Base-by-base conservation (phyloP, 2,329 filamentous ascomycete species). In the Colletotrichum caudatum region DNA sequence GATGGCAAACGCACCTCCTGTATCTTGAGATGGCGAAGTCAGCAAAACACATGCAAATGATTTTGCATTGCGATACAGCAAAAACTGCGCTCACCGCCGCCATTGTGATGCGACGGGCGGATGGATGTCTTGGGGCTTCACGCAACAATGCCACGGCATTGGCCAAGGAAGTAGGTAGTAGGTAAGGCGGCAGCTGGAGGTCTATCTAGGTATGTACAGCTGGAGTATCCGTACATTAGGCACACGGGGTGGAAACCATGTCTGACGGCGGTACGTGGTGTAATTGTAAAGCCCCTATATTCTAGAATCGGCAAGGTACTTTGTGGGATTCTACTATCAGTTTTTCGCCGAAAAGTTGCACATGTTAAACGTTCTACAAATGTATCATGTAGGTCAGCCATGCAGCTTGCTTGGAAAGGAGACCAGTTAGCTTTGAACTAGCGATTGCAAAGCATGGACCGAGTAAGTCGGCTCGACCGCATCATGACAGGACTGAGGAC, bases 81-180 rank as follows among this genome's bases (percentile, higher is more conserved):
- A 59, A 69, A 53, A 69, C 44, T 54, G 69, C 60, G 8, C 29
- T 69, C 65, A 72, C 59, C 66, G 69, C 69, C 54, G 48, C 23
- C 44, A 46, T 20, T n/a, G 53, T 57, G 48, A 46, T 57, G 65
- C 54, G 69, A 72, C 69, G 37, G 39, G 11, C 6, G 20, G 9
- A 33, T 72, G 20, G 9, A 33, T 72, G 69, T 69, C 65, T 69
- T 54, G 59, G 33, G 60, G 62, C 9, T 46, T 69, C 69, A 72
- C 48, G 66, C 65, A 60, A 69, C 53, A 41, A 54, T 39, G 65
- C 60, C 59, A 64, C 35, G 44, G 29, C 37, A 37, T 44, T 41
- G 57, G 64, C 57, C 29, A 35, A 16, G 58, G 65, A 64, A 29
- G 29, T 29, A 29, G 26, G 26, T 29, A 29, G 29, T 29, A 29